These are phyloP conservation scores for Jasminum sambac DNA, from an alignment of 257 asterid genomes.

Conservation along the genomic window DNA sequence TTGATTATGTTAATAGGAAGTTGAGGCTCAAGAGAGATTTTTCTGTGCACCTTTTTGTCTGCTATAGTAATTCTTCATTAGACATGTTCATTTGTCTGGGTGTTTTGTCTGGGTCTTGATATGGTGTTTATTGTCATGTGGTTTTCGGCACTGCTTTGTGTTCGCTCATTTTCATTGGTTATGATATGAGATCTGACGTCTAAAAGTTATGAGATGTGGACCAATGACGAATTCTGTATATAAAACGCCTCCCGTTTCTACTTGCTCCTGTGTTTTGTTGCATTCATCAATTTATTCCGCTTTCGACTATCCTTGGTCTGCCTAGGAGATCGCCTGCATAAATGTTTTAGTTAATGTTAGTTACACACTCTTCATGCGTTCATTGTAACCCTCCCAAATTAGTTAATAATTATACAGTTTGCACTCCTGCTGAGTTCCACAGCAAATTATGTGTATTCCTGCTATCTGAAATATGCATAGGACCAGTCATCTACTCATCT, in stretches of 20 bases:
- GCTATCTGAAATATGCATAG: neutral
- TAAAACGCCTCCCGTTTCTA: neutral
- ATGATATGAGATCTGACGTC: neutral
- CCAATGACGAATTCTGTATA: neutral
- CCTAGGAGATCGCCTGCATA: neutral
- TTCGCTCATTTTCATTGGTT: neutral
- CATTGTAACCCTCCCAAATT: neutral
- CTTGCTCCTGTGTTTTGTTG: neutral
- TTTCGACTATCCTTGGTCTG: neutral
- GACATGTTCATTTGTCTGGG: neutral
- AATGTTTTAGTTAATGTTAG: neutral
- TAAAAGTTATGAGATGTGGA: neutral
- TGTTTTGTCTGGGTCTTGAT: neutral
- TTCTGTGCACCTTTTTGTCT: neutral
- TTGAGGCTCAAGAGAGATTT: conserved; percentile 3
- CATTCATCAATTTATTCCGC: neutral
- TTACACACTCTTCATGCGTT: neutral
- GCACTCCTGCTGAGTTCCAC: neutral
- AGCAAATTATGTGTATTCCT: neutral
- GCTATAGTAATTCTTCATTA: neutral
- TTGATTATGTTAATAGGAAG: neutral
- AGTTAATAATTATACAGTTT: neutral
- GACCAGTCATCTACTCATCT: neutral
- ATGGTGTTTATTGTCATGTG: neutral
- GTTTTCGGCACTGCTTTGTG: neutral